Percentiles rank a stretch among this genome's conserved stretches.
Conservation (phyloP, 2,329 filamentous ascomycete species). For the Penicillium glabrum region DNA sequence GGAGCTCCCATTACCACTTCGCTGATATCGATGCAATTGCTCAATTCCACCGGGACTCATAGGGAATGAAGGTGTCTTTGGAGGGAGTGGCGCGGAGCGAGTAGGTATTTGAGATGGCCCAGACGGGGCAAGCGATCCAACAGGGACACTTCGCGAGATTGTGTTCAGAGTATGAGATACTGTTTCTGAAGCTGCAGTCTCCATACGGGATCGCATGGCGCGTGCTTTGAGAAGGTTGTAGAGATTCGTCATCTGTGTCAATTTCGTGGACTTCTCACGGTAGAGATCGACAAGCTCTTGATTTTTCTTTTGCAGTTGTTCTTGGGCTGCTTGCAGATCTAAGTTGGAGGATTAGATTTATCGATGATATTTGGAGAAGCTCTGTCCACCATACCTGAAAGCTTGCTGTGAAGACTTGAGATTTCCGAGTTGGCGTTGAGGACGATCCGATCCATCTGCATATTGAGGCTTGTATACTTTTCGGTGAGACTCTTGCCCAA, state of each 20-base stretch:
- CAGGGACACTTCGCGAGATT: slow-evolving; percentile 21
- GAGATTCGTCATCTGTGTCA: slow-evolving; percentile 65
- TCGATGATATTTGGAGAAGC: neutral
- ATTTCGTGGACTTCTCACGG: slow-evolving; percentile 68
- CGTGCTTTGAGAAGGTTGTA: slow-evolving; percentile 59
- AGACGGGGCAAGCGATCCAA: slow-evolving; percentile 5
- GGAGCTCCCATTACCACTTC: slow-evolving; percentile 41
- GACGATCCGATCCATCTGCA: slow-evolving; percentile 70
- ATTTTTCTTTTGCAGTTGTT: slow-evolving; percentile 67
- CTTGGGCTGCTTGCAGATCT: slow-evolving; percentile 63
- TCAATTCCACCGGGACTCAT: slow-evolving; percentile 32
- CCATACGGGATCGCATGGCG: slow-evolving; percentile 55
- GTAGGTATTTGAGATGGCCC: neutral
- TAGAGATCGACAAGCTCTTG: slow-evolving; percentile 67
- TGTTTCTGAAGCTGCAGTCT: slow-evolving; percentile 55
- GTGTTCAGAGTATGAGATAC: slow-evolving; percentile 49
- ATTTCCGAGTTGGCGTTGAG: slow-evolving; percentile 75
- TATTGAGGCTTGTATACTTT: slow-evolving; percentile 65
- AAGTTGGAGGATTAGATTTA: slow-evolving; percentile 5
- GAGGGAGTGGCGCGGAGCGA: slow-evolving; percentile 13
- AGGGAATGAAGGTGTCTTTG: slow-evolving; percentile 27
- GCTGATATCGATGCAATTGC: slow-evolving; percentile 39
- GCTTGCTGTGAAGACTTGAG: slow-evolving; percentile 61
- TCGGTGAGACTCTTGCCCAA: slow-evolving; percentile 70
- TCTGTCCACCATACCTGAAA: slow-evolving; percentile 54